Conservation (phyloP, 2,329 filamentous ascomycete genomes). For the Diaporthe velutina region DNA sequence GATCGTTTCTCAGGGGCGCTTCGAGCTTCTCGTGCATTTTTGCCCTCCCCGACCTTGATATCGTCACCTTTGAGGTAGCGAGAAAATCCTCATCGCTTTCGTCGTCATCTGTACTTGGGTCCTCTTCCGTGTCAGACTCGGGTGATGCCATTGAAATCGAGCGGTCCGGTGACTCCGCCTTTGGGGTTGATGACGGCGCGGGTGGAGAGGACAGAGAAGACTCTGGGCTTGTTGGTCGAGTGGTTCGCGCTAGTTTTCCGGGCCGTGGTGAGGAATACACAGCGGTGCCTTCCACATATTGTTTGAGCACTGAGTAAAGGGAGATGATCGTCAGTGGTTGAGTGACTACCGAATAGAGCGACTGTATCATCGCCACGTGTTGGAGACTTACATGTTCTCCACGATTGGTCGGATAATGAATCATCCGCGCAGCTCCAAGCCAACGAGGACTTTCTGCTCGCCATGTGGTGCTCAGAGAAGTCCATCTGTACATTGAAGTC, state of each 20-base stretch:
- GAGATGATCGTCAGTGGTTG: not conserved
- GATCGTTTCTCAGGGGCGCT: fast-evolving
- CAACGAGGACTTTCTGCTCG: not conserved
- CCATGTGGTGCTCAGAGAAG: not conserved
- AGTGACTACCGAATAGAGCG: fast-evolving
- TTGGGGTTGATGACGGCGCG: not conserved
- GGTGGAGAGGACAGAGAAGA: too few species aligned
- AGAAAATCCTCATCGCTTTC: not conserved
- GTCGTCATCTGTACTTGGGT: not conserved
- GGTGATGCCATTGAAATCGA: not conserved
- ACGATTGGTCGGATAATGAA: not conserved
- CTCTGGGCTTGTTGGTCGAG: not conserved
- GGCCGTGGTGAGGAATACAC: not conserved
- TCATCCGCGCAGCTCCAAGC: not conserved
- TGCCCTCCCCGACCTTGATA: not conserved
- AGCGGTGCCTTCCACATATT: not conserved
- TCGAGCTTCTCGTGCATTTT: fast-evolving
- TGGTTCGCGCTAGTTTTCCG: not conserved
- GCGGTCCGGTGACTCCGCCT: too few species aligned
- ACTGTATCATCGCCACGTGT: not conserved
- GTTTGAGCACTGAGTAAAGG: not conserved
- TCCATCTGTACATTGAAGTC: not conserved
- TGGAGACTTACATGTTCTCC: not conserved
- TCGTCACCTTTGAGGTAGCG: not conserved
- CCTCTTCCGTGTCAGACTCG: too few species aligned